Evolutionary conservation across 768 basidiomycete species (phyloP), one percentile per base, ranked within the genome.

Genomic region (Gyrodon lividus): DNA sequence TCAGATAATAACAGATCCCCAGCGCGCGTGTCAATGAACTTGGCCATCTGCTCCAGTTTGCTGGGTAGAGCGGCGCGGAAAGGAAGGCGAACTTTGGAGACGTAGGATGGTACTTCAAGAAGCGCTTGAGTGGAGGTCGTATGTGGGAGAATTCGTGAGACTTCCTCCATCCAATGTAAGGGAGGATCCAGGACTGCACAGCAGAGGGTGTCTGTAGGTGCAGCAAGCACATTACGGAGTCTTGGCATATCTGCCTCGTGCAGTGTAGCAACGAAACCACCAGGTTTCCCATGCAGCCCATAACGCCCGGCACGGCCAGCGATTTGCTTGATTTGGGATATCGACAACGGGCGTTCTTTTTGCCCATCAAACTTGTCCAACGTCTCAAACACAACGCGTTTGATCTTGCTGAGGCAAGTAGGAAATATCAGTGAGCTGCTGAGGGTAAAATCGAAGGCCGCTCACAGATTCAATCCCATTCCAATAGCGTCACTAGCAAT

Each of bases 381-480:
- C 1, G 79, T 68, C 34, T 84, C 79, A 59, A 96, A 95, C 44
- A 97, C 77, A 57, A 96, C 76, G 13, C 93, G 86, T 52, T 86
- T 86, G 70, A 98, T 98, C 77, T 92, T 94, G 31, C 95, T 98
- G 61, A 39, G 41, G 46, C 34, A 31, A 1, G 12, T 13, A 20
- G 39, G 10, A 42, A 8, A 33, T 50, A 48, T 41, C 5, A 4
- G 4, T 0, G 38, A 47, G n/a, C 23, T 5, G 22, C 22, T 47
- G 17, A 41, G 26, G 45, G 17, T 23, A 17, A 10, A 17, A 4
- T 6, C 17, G 22, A 3, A 17, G 17, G 2, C 28, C 10, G 74
- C 89, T 39, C 67, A 98, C 97, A 99, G 71, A 64, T 99, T 98
- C 19, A 99, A 77, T 0, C 97, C 97, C 93, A 99, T 95, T 2